Base-by-base conservation (phyloP, 2,329 filamentous ascomycete genomes). In the Colletotrichum endophyticum region DNA sequence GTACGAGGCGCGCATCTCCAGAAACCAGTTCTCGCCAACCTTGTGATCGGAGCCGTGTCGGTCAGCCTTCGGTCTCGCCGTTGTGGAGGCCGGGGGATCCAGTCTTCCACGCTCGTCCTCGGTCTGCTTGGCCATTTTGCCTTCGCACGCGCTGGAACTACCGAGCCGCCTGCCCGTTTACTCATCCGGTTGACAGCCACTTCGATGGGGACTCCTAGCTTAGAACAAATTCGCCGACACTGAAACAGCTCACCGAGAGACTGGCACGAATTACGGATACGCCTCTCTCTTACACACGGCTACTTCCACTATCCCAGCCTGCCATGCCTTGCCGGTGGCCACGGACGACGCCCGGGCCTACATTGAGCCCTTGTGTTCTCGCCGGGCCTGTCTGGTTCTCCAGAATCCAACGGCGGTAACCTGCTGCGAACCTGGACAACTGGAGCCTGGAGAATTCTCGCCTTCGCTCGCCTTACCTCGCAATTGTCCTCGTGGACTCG, bases 401-500 rank as follows among this genome's bases (percentile, higher is more conserved):
- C 66, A 68, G 44, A 57, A 53, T 68, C 66, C 49, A 34, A 34
- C 19, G 49, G 49, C 22, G 28, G 56, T 44, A 59, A 22, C 36
- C 53, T 61, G 62, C 63, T 39, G 70, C 28, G 30, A 44, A 75
- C 73, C 70, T 73, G 63, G 73, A 53, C 57, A 63, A 53, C 36
- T 63, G 71, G 53, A 53, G 70, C 70, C 32, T 66, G 73, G 59
- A 62, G 63, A 44, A 39, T 56, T 59, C 66, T 70, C 61, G 34
- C 66, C 59, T 39, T 67, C 49, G 56, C 64, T 76, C 70, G 57
- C 64, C 57, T 57, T 36, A 30, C 59, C 44, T 75, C 63, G 70
- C 34, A 19, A 70, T 62, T 76, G 74, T 74, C 74, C 74, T 76
- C 74, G 74, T 76, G 74, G 59, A 66, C 74, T 64, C 70, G 71